These are phyloP conservation scores for Trichoderma sp. DNA, from an alignment of 2,329 filamentous ascomycete species.

Conservation along the genomic window DNA sequence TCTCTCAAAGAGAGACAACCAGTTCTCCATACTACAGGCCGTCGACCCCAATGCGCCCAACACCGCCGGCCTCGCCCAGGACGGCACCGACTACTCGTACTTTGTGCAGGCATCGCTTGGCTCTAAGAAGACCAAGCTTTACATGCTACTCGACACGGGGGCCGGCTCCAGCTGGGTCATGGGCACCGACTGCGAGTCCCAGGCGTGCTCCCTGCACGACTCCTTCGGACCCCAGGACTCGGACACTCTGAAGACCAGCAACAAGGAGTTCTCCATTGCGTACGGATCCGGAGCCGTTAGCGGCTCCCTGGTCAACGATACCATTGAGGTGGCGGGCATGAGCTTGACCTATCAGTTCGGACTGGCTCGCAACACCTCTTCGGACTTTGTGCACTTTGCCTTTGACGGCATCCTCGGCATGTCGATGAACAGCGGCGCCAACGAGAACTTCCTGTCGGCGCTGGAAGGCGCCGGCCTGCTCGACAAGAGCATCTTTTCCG, in stretches of 20 bases:
- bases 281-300: conserved; percentile 79
- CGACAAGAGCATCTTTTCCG: conserved; percentile 65
- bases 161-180: conserved; percentile 83
- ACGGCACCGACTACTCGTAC: conserved; percentile 68
- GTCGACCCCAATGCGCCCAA: conserved; percentile 49
- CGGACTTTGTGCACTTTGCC: conserved; percentile 75
- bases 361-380: conserved; percentile 68
- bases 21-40: conserved; percentile 53
- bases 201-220: conserved; percentile 69
- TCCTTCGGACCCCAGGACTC: conserved; percentile 70
- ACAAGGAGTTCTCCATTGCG: conserved; percentile 62
- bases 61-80: conserved; percentile 61
- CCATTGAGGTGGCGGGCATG: conserved; percentile 66
- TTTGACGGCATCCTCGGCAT: conserved; percentile 88
- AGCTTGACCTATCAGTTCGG: conserved; percentile 69
- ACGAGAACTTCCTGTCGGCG: conserved; percentile 68
- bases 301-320: conserved; percentile 68
- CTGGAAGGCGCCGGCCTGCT: conserved; percentile 61
- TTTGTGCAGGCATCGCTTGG: conserved; percentile 62
- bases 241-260: conserved; percentile 57
- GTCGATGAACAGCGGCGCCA: conserved; percentile 61
- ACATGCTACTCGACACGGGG: conserved; percentile 68
- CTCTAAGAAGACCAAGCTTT: conserved; percentile 55
- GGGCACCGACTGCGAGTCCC: conserved; percentile 65
- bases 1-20: conserved; percentile 47